These are phyloP conservation scores for Funneliformis caledonium DNA, from an alignment of 371 early-diverging fungal species.

Conservation along the genomic window DNA sequence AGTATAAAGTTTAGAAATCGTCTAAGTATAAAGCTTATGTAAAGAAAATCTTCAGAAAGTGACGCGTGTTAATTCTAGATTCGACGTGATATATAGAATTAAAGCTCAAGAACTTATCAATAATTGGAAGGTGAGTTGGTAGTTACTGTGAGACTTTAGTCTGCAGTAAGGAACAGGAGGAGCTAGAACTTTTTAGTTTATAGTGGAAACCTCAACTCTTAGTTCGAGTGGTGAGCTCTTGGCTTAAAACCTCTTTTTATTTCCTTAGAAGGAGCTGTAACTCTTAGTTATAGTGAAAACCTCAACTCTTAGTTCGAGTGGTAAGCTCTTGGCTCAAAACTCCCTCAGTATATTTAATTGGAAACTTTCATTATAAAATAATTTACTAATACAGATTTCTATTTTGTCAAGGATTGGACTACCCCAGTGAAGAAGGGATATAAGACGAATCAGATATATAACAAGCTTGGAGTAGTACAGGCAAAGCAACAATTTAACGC, in stretches of 20 bases:
- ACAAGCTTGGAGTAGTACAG: neutral
- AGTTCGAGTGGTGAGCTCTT: slow-evolving; percentile 29
- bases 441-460: slow-evolving; percentile 17
- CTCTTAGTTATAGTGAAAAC: slow-evolving; percentile 24
- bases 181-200: slow-evolving; percentile 33
- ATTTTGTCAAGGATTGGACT: slow-evolving; percentile 19
- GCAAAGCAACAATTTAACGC: slow-evolving; percentile 15
- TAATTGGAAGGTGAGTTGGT: too few relatives aligned
- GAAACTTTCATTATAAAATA: neutral
- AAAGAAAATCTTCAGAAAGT: too few relatives aligned
- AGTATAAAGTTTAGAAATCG: too few relatives aligned
- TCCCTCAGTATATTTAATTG: slow-evolving; percentile 31
- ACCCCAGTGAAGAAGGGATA: slow-evolving; percentile 18
- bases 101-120: too few relatives aligned
- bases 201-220: slow-evolving; percentile 33
- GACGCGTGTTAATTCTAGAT: too few relatives aligned
- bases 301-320: slow-evolving; percentile 36
- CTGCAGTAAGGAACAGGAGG: too few relatives aligned
- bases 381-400: slow-evolving; percentile 34
- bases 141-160: too few relatives aligned
- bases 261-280: slow-evolving; percentile 22
- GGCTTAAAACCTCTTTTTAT: slow-evolving; percentile 7
- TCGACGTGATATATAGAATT: too few relatives aligned
- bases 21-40: too few relatives aligned
- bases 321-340: slow-evolving; percentile 33